These are phyloP conservation scores for Cercophora scortea DNA, from an alignment of 495 filamentous ascomycete genomes.

Conservation along the genomic window DNA sequence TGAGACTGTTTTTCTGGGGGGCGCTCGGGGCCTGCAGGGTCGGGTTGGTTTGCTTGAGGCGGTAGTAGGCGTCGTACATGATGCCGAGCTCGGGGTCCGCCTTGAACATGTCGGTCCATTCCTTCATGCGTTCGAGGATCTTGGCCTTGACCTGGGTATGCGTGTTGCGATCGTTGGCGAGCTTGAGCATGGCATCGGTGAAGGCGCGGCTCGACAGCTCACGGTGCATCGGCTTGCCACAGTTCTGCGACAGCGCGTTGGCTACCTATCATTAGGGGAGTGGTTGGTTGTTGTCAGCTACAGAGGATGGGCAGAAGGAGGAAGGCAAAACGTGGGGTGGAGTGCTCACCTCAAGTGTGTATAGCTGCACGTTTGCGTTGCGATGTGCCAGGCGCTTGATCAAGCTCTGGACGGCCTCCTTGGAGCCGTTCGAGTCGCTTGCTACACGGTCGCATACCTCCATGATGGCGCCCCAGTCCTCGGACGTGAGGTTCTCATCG, in stretches of 20 bases:
- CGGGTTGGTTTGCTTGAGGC: conserved; percentile 77
- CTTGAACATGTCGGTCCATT: conserved; percentile 93
- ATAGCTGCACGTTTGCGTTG: conserved; percentile 98
- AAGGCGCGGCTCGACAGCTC: conserved; percentile 92
- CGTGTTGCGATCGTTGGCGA: conserved; percentile 90
- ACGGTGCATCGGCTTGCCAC: conserved; percentile 82
- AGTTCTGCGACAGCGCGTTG: conserved; percentile 93
- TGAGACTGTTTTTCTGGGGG: conserved; percentile 84
- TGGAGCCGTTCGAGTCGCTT: conserved; percentile 53
- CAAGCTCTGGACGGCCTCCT: conserved; percentile 87
- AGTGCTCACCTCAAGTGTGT: conserved; percentile 76
- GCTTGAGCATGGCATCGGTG: conserved; percentile 84
- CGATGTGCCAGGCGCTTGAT: conserved; percentile 95
- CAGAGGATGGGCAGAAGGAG: no score
- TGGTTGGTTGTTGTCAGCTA: no score
- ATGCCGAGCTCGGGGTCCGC: conserved; percentile 88
- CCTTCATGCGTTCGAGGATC: conserved; percentile 91
- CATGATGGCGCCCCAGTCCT: conserved; percentile 98
- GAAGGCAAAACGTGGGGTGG: background rate
- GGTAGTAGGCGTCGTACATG: conserved; percentile 93
- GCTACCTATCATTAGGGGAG: conserved; percentile 51
- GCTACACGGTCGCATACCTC: conserved; percentile 94
- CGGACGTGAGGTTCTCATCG: conserved; percentile 94
- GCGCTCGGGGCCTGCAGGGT: conserved; percentile 88
- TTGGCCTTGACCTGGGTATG: conserved; percentile 95